These are phyloP conservation scores for Gracilariopsis chorda DNA, from an alignment of 23 red algal genomes.

Conservation along the genomic window DNA sequence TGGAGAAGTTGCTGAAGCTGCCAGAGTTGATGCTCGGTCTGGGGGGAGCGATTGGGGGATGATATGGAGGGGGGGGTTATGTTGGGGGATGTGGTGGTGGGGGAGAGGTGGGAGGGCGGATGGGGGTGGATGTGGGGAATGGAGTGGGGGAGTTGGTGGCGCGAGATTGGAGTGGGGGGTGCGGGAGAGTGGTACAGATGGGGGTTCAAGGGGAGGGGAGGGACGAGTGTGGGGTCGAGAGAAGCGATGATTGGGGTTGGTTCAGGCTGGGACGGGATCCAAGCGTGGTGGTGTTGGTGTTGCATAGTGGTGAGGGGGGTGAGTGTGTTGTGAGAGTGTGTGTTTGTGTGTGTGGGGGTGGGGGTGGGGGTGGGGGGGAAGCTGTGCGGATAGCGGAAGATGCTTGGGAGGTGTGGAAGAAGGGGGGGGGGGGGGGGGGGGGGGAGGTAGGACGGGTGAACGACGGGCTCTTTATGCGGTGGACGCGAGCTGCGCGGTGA, in stretches of 20 bases:
- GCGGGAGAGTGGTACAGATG: background rate
- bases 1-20: background rate
- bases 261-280: background rate
- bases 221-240: background rate
- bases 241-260: background rate
- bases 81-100: conserved; percentile 21
- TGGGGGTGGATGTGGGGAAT: background rate
- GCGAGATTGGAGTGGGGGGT: background rate
- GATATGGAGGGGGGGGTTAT: background rate
- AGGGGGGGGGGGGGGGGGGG: background rate
- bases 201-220: no score
- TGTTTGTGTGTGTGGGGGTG: background rate
- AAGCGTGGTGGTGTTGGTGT: background rate
- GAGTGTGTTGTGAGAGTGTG: background rate
- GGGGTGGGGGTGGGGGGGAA: background rate
- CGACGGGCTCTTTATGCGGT: background rate
- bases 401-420: background rate
- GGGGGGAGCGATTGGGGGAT: background rate
- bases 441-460: background rate
- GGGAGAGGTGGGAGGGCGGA: background rate
- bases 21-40: background rate
- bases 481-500: background rate
- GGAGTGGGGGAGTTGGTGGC: background rate
- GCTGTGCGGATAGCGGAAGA: background rate
- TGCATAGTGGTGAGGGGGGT: background rate